These are phyloP conservation scores for Cadophora gregata DNA, from an alignment of 2,329 filamentous ascomycete genomes.

Conservation along the genomic window DNA sequence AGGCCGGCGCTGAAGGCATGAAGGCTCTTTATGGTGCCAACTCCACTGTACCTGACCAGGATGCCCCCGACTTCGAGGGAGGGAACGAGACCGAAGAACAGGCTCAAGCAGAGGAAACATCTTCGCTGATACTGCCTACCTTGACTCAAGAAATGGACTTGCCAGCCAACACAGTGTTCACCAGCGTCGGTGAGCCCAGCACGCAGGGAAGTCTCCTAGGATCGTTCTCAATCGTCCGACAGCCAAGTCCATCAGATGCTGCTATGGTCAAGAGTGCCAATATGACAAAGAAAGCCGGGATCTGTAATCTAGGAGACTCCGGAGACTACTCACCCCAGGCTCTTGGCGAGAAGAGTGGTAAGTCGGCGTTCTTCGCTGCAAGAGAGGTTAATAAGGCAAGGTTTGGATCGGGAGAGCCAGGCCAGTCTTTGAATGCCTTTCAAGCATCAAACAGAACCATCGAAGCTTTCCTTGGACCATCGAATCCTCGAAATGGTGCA, in stretches of 20 bases:
- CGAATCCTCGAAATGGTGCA: background rate
- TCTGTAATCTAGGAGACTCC: constrained; percentile 22
- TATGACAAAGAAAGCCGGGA: constrained; percentile 10
- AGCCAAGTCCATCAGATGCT: constrained; percentile 48
- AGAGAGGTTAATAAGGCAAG: constrained; percentile 42
- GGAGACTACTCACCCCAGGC: constrained; percentile 26
- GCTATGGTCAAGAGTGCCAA: constrained; percentile 45
- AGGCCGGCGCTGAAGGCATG: constrained; percentile 37
- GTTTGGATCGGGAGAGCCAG: constrained; percentile 22
- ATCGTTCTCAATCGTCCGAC: constrained; percentile 28
- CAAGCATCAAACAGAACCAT: constrained; percentile 11
- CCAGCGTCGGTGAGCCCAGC: background rate
- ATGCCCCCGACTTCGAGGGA: background rate
- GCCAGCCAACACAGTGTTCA: background rate
- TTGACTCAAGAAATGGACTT: background rate
- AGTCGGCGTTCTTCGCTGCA: constrained; percentile 43
- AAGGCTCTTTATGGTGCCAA: constrained; percentile 34
- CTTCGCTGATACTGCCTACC: background rate
- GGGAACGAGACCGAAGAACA: background rate
- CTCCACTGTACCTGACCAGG: constrained; percentile 9
- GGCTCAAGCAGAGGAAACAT: background rate
- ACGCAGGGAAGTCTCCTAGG: background rate
- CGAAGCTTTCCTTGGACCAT: background rate
- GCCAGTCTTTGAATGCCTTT: constrained; percentile 2
- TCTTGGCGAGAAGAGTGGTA: constrained; percentile 41